phyloP scores from a whole-genome alignment of 202 grass and related monocot species.

The Brachypodium distachyon region DNA sequence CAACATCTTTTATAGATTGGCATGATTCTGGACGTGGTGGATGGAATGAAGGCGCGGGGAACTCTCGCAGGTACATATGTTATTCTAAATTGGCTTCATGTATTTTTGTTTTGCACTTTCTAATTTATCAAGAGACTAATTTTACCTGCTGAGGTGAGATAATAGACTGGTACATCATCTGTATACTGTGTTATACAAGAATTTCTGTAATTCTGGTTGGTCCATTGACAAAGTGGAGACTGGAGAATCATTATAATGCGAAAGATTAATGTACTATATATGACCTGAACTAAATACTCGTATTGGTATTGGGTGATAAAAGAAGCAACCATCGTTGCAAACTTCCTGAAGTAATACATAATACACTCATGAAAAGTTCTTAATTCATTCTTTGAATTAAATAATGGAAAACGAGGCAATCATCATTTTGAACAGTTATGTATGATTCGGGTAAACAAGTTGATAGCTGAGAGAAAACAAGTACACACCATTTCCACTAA shows the following conservation, averaged over 20 bases:
- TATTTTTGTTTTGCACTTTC: neutral
- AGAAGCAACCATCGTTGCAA: neutral
- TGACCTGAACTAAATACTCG: neutral
- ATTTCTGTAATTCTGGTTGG: neutral
- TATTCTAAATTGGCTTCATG: neutral
- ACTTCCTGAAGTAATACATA: neutral
- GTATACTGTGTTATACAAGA: neutral
- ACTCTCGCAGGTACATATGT: constrained; percentile 45
- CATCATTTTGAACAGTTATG: neutral
- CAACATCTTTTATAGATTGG: constrained; percentile 47
- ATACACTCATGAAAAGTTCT: neutral
- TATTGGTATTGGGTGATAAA: neutral
- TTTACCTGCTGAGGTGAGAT: neutral
- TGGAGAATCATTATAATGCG: neutral
- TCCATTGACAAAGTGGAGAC: neutral
- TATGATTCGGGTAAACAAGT: neutral
- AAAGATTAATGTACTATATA: neutral
- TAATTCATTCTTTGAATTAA: neutral
- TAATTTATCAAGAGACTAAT: neutral
- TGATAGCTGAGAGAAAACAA: neutral
- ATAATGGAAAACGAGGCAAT: neutral
- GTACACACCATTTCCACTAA: neutral
- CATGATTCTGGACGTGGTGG: constrained; percentile 58
- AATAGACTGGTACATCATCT: neutral
- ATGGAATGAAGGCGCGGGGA: constrained; percentile 51